Evolutionary conservation across 179 eudicot species (phyloP).

Genomic region (Heliamphora pulchella): DNA sequence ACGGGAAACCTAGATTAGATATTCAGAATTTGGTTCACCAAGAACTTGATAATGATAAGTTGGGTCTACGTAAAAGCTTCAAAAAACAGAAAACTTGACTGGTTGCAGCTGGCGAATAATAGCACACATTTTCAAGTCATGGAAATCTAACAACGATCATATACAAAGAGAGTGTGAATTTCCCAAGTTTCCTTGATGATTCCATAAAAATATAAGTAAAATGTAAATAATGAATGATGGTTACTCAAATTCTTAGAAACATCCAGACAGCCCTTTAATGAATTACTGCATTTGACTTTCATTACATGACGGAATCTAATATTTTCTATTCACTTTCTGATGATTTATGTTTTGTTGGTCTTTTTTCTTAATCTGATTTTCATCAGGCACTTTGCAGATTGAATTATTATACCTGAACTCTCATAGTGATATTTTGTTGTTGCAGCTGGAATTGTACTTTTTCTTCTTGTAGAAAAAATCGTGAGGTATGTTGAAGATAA

Average conservation of each 20-base stretch:
- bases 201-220: neutral
- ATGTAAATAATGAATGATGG: neutral
- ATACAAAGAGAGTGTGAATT: no score
- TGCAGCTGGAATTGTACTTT: constrained; percentile 89
- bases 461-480: constrained; percentile 78
- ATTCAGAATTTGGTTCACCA: no score
- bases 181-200: neutral
- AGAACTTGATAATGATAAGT: no score
- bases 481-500: constrained; percentile 78
- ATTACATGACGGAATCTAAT: neutral
- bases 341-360: neutral
- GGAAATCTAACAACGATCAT: no score
- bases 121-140: no score
- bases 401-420: constrained; percentile 13
- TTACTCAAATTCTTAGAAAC: neutral
- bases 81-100: no score
- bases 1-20: no score
- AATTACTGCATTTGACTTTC: neutral
- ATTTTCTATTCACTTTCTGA: neutral
- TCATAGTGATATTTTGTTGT: constrained; percentile 23
- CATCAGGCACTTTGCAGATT: constrained; percentile 8
- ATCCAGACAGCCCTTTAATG: neutral
- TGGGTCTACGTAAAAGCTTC: no score
- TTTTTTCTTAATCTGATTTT: neutral
- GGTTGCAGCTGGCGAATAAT: no score